Percentiles rank a stretch among this genome's conserved stretches.
These are phyloP conservation scores for Leptodermis oblonga DNA, from an alignment of 257 asterid genomes.

Conservation along the genomic window DNA sequence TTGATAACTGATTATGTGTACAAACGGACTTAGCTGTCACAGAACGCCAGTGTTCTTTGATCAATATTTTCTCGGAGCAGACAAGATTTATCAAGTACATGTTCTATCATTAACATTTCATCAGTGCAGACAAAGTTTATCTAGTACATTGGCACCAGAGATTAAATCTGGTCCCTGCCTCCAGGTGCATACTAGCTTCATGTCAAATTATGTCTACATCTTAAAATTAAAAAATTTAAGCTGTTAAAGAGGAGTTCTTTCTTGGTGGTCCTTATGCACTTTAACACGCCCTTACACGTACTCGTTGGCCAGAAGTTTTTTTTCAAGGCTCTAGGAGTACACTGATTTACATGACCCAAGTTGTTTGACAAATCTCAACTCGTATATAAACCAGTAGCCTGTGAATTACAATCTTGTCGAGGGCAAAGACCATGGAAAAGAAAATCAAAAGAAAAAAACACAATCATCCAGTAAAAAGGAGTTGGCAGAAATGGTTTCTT, in stretches of 20 bases:
- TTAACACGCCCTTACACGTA: neutral
- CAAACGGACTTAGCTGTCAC: neutral
- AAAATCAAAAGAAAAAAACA: neutral
- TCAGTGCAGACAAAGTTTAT: neutral
- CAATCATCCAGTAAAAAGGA: neutral
- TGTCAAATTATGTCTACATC: neutral
- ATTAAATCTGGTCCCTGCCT: neutral
- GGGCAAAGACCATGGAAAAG: neutral
- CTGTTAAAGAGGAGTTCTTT: neutral
- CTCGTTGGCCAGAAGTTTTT: neutral
- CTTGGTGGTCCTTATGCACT: neutral
- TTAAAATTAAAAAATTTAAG: neutral
- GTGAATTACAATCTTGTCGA: neutral
- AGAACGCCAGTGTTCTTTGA: neutral
- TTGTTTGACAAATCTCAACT: neutral
- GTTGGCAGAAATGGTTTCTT: constrained; percentile 8
- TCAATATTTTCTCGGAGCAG: neutral
- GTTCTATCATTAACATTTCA: neutral
- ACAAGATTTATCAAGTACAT: neutral
- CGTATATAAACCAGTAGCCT: neutral
- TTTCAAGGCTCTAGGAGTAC: neutral
- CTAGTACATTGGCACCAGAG: neutral
- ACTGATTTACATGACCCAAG: neutral
- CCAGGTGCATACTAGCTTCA: neutral
- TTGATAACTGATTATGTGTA: neutral